Base-by-base conservation (phyloP, 2,329 filamentous ascomycete species). In the Fusarium liriodendri region DNA sequence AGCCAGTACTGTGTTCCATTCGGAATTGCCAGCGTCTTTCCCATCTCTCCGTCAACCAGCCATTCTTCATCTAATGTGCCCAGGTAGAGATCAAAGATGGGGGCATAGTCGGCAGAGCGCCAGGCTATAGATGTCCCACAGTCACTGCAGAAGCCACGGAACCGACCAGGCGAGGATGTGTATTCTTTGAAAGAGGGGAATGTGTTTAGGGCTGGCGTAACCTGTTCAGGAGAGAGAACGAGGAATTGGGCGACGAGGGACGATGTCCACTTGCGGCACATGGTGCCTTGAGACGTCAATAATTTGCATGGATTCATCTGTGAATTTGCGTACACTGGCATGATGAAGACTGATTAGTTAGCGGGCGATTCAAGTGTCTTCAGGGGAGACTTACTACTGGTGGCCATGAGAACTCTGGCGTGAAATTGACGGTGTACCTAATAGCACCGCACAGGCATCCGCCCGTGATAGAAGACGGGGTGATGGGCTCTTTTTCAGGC, bases 191-290 rank as follows among this genome's bases (percentile, higher is more conserved):
- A 71, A 1, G 63, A 32, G 1, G 55, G 11, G 14, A 64, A 72
- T 7, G 25, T 58, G 33, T 38, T 29, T 1, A 71, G 55, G 1
- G 64, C 22, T 27, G 70, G 64, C 18, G 9, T 52, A 6, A 71
- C 42, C 5, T 71, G 59, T 2, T 52, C 20, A 1, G 64, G 64
- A 4, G 67, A 71, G 29, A 72, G 55, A 8, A 71, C 57, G 4
- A 72, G 68, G 40, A 72, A 71, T 20, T 72, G 70, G 2, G 70
- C 70, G 25, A 68, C 13, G 6, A 68, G 50, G 20, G 70, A 72
- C 10, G 70, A 71, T 14, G 70, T 71, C 70, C 70, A 72, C 13
- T 72, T 72, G 40, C 70, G 64, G 18, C 70, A 72, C 68, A 71
- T 72, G 16, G 70, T 71, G 13, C 70, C 70, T 72, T 33, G 20